Evolutionary conservation across 1,139 yeast genomes (phyloP).

Genomic region (Scheffersomyces segobiensis): DNA sequence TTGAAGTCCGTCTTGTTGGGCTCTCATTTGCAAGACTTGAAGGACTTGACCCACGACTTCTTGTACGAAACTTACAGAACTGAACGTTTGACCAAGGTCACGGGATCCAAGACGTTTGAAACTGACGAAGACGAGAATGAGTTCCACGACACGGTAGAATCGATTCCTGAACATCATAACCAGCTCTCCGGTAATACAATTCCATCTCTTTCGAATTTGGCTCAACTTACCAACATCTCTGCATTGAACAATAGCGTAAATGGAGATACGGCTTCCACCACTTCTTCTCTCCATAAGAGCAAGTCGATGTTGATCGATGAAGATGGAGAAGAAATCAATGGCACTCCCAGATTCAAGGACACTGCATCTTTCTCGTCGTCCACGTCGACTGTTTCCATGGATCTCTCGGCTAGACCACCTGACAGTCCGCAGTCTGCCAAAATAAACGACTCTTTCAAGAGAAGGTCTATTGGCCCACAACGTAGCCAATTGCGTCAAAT

Average conservation of each 20-base stretch:
- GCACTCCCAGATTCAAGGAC: constrained; percentile 30
- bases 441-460: constrained; percentile 50
- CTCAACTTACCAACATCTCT: constrained; percentile 47
- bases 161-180: constrained; percentile 12
- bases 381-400: constrained; percentile 30
- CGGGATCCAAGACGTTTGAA: constrained; percentile 38
- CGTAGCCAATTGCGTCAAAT: constrained; percentile 71
- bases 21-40: constrained; percentile 90
- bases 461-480: constrained; percentile 60
- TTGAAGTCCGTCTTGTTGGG: constrained; percentile 82
- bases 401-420: constrained; percentile 3
- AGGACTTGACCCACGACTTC: constrained; percentile 90
- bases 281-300: constrained; percentile 24
- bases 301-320: constrained; percentile 41
- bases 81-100: constrained; percentile 63
- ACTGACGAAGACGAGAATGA: constrained; percentile 25
- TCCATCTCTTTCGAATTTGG: constrained; percentile 66
- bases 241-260: constrained; percentile 4
- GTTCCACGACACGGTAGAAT: constrained; percentile 34
- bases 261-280: constrained; percentile 5
- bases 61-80: constrained; percentile 93
- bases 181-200: constrained; percentile 26
- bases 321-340: constrained; percentile 21
- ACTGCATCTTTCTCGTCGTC: constrained; percentile 32
- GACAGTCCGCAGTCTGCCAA: constrained; percentile 9